These are phyloP conservation scores for Hypomontagnella submonticulosa DNA, from an alignment of 495 filamentous ascomycete genomes.

Conservation along the genomic window DNA sequence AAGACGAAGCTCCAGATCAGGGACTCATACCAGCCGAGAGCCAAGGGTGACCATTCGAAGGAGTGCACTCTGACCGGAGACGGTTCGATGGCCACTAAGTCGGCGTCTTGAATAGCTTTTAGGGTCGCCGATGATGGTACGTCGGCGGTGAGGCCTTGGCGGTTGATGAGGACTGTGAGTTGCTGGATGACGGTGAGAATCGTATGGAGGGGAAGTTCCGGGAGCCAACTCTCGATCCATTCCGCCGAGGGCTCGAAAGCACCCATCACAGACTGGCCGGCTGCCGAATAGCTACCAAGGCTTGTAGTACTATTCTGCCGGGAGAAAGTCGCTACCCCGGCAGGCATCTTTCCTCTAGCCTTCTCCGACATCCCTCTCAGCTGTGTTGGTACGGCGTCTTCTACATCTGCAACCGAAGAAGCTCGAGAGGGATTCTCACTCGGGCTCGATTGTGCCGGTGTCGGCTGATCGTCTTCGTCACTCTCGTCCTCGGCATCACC, in stretches of 20 bases:
- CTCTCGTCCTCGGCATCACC: constrained; percentile 87
- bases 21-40: constrained; percentile 95
- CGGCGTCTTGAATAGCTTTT: constrained; percentile 53
- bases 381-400: constrained; percentile 87
- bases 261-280: constrained; percentile 60
- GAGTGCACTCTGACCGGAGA: constrained; percentile 81
- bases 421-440: constrained; percentile 76
- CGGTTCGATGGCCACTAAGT: constrained; percentile 73
- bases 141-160: constrained; percentile 53
- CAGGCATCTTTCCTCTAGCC: constrained; percentile 96
- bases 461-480: constrained; percentile 71
- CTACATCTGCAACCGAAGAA: constrained; percentile 77
- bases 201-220: constrained; percentile 90
- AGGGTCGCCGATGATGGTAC: constrained; percentile 49
- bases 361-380: constrained; percentile 98
- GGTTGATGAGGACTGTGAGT: constrained; percentile 60
- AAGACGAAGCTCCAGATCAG: constrained; percentile 97
- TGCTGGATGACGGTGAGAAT: constrained; percentile 82
- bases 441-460: constrained; percentile 76
- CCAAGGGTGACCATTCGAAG: constrained; percentile 94
- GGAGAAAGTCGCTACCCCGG: constrained; percentile 82
- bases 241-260: constrained; percentile 80
- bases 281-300: constrained; percentile 72
- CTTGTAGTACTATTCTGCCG: constrained; percentile 92
- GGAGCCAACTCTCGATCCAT: constrained; percentile 94